A percentile compares a stretch with the other conserved stretches of the same genome.
These are phyloP conservation scores for Candida pseudoviswanathii DNA, from an alignment of 1,139 yeast species.

Conservation along the genomic window DNA sequence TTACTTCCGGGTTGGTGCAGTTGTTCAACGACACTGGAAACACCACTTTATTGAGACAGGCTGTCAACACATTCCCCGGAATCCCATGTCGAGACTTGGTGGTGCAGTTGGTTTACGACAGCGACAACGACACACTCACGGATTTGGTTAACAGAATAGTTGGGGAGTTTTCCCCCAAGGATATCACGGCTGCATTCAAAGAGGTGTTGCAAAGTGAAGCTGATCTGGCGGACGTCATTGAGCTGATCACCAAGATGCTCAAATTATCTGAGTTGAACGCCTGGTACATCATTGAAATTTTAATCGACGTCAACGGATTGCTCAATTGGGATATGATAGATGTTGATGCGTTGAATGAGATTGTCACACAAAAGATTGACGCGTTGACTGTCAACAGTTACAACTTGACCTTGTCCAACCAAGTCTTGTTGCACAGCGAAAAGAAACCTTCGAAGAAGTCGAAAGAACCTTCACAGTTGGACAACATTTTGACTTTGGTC, in stretches of 20 bases:
- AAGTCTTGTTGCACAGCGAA: constrained; percentile 35
- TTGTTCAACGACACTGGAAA: constrained; percentile 42
- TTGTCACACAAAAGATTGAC: constrained; percentile 51
- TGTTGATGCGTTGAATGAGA: constrained; percentile 43
- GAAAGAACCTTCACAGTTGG: constrained; percentile 28
- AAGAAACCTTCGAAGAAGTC: constrained; percentile 23
- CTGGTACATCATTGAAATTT: constrained; percentile 60
- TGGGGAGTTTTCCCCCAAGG: constrained; percentile 57
- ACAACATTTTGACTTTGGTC: constrained; percentile 41
- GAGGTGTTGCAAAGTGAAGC: constrained; percentile 24
- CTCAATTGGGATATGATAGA: constrained; percentile 60
- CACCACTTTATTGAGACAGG: constrained; percentile 74
- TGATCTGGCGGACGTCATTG: constrained; percentile 47
- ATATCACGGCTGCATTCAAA: constrained; percentile 42
- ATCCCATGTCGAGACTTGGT: constrained; percentile 66
- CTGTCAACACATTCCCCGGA: constrained; percentile 76
- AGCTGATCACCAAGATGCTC: constrained; percentile 35
- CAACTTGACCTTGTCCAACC: constrained; percentile 58
- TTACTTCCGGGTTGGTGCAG: constrained; percentile 55
- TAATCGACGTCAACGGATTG: constrained; percentile 74
- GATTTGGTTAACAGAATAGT: constrained; percentile 69
- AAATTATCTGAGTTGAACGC: constrained; percentile 39
- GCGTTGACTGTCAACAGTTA: constrained; percentile 53
- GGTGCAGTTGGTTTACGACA: constrained; percentile 48
- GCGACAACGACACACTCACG: constrained; percentile 63